A percentile compares a stretch with the other conserved stretches of the same genome.
Evolutionary conservation across 306 rosid genomes (phyloP).

Genomic region (Carpinus viminea): DNA sequence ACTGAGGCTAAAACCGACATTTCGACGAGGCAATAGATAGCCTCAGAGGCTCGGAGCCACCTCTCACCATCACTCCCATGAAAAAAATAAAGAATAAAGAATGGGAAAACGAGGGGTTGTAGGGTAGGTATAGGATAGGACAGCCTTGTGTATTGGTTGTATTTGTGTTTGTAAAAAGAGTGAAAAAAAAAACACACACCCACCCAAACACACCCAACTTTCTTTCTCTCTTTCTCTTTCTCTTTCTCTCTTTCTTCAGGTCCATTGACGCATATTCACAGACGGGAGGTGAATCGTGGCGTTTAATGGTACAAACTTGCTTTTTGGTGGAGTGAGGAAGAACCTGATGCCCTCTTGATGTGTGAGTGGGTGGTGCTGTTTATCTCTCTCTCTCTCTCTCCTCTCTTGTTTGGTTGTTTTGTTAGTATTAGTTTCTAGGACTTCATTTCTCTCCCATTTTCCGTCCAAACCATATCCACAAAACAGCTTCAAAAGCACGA

Average conservation of each 20-base stretch:
- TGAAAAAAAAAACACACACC: background rate
- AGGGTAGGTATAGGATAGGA: constrained; percentile 33
- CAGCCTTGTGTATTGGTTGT: constrained; percentile 29
- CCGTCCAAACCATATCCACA: background rate
- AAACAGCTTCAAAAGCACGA: background rate
- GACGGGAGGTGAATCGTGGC: constrained; percentile 48
- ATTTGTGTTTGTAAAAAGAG: background rate
- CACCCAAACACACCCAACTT: constrained; percentile 5
- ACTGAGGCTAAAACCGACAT: constrained; percentile 26
- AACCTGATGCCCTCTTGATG: constrained; percentile 69
- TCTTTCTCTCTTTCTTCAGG: background rate
- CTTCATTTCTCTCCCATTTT: constrained; percentile 18
- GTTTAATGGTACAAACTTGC: constrained; percentile 42
- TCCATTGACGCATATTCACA: constrained; percentile 45
- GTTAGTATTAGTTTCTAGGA: constrained; percentile 10
- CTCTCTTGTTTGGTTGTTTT: background rate
- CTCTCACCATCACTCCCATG: background rate
- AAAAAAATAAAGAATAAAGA: background rate
- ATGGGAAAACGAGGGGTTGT: constrained; percentile 9
- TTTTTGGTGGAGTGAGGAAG: constrained; percentile 36
- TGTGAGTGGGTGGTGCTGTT: constrained; percentile 56
- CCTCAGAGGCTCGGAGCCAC: background rate
- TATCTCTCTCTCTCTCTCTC: constrained; percentile 27
- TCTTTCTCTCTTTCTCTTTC: constrained; percentile 10
- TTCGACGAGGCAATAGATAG: background rate